Evolutionary conservation across 371 early-diverging fungal genomes (phyloP).

Genomic region (Mortierella sp.): DNA sequence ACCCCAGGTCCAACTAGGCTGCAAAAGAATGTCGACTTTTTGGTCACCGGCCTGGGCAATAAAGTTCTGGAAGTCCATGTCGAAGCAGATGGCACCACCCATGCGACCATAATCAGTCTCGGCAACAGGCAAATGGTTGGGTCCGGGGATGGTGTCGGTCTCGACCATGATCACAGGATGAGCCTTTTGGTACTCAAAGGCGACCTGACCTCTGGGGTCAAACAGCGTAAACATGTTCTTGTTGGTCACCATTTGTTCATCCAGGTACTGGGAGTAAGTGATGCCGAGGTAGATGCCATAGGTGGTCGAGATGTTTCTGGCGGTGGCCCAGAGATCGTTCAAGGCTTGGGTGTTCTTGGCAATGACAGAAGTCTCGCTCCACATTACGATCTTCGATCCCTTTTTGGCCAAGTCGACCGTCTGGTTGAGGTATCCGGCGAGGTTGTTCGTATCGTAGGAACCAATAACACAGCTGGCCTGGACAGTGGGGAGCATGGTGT

Average conservation of each 20-base stretch:
- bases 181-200: conserved; percentile 66
- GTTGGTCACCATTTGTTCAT: conserved; percentile 23
- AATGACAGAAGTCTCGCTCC: conserved; percentile 61
- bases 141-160: conserved; percentile 57
- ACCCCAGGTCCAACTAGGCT: conserved; percentile 73
- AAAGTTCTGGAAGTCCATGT: conserved; percentile 65
- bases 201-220: conserved; percentile 62
- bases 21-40: conserved; percentile 65
- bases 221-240: conserved; percentile 65
- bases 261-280: conserved; percentile 54
- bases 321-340: conserved; percentile 42
- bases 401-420: conserved; percentile 37
- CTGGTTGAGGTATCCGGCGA: conserved; percentile 36
- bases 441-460: conserved; percentile 6
- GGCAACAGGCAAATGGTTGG: conserved; percentile 59
- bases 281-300: conserved; percentile 61
- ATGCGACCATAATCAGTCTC: conserved; percentile 67
- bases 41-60: conserved; percentile 66
- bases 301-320: conserved; percentile 55
- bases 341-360: conserved; percentile 43
- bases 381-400: conserved; percentile 64
- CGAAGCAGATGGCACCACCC: conserved; percentile 69
- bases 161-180: conserved; percentile 66
- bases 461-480: conserved; percentile 51
- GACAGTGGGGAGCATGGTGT: conserved; percentile 44